A percentile compares a stretch with the other conserved stretches of the same genome.
These are phyloP conservation scores for Daldinia concentrica DNA, from an alignment of 495 filamentous ascomycete species.

Conservation along the genomic window DNA sequence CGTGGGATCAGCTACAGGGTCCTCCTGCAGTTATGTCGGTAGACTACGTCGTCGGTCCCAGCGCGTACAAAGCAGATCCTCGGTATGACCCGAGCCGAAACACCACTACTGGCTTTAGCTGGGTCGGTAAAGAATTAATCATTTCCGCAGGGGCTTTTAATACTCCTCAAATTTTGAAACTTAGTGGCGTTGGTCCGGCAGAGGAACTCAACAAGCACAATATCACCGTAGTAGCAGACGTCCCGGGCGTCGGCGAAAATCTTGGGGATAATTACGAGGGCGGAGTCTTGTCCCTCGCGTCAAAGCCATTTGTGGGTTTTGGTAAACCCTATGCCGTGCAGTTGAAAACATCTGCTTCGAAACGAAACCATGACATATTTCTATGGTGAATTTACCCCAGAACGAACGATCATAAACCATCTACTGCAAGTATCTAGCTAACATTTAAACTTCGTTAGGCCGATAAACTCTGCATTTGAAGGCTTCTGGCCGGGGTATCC, in stretches of 20 bases:
- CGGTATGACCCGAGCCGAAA: conserved; percentile 39
- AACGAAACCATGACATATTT: conserved; percentile 32
- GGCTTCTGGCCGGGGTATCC: conserved; percentile 50
- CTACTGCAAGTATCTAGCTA: too few species aligned
- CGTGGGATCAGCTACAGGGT: conserved; percentile 44
- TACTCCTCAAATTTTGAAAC: conserved; percentile 65
- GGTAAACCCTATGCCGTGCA: conserved; percentile 41
- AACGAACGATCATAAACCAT: too few species aligned
- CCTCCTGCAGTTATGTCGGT: conserved; percentile 51
- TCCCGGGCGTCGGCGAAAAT: conserved; percentile 65
- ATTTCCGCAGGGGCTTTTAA: conserved; percentile 65
- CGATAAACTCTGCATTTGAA: conserved; percentile 46
- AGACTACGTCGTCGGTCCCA: conserved; percentile 49
- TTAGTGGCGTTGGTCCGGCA: conserved; percentile 63
- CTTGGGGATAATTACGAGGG: conserved; percentile 64
- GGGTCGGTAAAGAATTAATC: conserved; percentile 58
- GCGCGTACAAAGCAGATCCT: conserved; percentile 55
- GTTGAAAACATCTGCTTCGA: conserved; percentile 44
- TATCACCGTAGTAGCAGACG: conserved; percentile 58
- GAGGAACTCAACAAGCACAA: conserved; percentile 57
- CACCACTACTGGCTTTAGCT: conserved; percentile 35
- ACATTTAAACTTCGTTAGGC: conserved; percentile 25
- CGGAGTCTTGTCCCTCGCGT: conserved; percentile 41
- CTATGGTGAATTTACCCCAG: conserved; percentile 31
- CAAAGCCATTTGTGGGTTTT: conserved; percentile 23